Evolutionary conservation across 2,329 filamentous ascomycete species (phyloP), one percentile per base, ranked within the genome.

Genomic region (Colletotrichum tropicale): DNA sequence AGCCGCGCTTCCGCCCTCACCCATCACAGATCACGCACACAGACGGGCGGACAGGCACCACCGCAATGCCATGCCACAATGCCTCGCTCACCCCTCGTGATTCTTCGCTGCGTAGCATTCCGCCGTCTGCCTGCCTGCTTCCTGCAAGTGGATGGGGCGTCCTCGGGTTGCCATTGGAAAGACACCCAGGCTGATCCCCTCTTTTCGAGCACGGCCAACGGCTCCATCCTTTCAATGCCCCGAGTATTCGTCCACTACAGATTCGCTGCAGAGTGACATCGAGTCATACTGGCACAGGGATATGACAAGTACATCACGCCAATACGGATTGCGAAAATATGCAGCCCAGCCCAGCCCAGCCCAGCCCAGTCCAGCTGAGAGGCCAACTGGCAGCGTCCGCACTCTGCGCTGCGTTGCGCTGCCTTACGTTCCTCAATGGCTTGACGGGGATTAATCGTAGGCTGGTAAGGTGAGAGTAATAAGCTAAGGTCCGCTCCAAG

Each of bases 181-280:
- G 61, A 21, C 60, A 15, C 68, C 71, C 52, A 62, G 48, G 43
- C 28, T 36, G 12, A 55, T 61, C 55, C 55, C 68, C 72, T 66
- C 68, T 75, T 61, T 71, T 71, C 38, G 55, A 71, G 38, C 69
- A 72, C 62, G 62, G 56, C 56, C 24, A 61, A 26, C 32, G 58
- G 61, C 52, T 62, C 61, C 55, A 55, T 71, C 68, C 55, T n/a
- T 55, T 52, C 36, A 28, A 38, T 13, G 28, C 48, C 61, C 43
- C 55, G 58, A 72, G 62, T 72, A 75, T 18, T 62, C 34, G 28
- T 66, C 48, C 48, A 60, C 58, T 21, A 48, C 26, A 21, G n/a
- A 32, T 55, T 52, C 21, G 72, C 68, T 75, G 52, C n/a, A 67
- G 26, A 75, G 62, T 52, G 38, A 67, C 62, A 55, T 72, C 7